Evolutionary conservation across 1,284 basidiomycete genomes (phyloP).

Genomic region (Leccinum fallax): DNA sequence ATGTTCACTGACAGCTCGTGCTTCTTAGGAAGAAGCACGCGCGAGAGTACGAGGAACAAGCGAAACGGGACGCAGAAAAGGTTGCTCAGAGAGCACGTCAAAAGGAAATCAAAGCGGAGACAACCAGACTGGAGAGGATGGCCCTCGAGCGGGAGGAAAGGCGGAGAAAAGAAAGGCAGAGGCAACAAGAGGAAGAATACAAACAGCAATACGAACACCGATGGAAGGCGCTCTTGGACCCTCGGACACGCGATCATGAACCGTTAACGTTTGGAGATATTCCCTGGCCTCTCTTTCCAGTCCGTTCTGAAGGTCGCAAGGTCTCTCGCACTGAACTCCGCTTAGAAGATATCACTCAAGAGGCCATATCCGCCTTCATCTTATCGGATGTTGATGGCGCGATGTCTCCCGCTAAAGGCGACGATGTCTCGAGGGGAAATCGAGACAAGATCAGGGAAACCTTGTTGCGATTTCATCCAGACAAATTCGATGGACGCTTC

Average conservation of each 20-base stretch:
- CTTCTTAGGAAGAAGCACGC: slow-evolving; percentile 62
- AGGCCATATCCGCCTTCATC: slow-evolving; percentile 66
- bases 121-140: slow-evolving; percentile 49
- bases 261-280: slow-evolving; percentile 60
- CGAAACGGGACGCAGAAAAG: slow-evolving; percentile 52
- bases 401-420: slow-evolving; percentile 11
- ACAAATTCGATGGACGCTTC: slow-evolving; percentile 80
- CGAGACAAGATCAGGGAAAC: slow-evolving; percentile 73
- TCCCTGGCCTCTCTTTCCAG: slow-evolving; percentile 73
- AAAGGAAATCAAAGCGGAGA: slow-evolving; percentile 57
- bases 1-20: slow-evolving; percentile 3
- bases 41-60: slow-evolving; percentile 63
- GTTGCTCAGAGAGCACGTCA: slow-evolving; percentile 54
- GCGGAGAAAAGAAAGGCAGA: slow-evolving; percentile 49
- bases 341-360: slow-evolving; percentile 56
- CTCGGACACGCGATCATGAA: slow-evolving; percentile 20
- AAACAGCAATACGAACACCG: slow-evolving; percentile 57
- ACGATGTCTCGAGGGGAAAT: slow-evolving; percentile 39
- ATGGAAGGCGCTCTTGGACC: slow-evolving; percentile 57
- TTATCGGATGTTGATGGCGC: slow-evolving; percentile 37
- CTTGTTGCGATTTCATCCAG: slow-evolving; percentile 81
- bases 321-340: slow-evolving; percentile 25
- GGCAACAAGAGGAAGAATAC: slow-evolving; percentile 43
- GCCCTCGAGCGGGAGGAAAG: slow-evolving; percentile 52
- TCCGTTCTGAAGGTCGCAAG: not conserved